Base-by-base conservation (phyloP, 2,329 filamentous ascomycete genomes). In the Sporothrix globosa region DNA sequence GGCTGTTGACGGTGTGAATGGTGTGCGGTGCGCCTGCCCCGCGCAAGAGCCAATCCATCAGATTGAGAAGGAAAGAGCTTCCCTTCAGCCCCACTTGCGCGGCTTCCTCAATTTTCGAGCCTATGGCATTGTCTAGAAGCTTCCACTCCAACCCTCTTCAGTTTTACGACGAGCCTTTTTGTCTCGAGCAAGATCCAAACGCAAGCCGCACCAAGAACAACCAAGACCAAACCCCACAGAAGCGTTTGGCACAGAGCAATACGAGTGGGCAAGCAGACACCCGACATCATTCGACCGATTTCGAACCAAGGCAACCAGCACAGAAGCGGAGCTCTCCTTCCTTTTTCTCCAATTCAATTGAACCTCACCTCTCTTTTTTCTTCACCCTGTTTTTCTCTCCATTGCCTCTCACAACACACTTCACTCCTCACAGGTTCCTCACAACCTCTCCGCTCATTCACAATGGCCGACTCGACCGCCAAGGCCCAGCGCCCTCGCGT, bases 401-500 rank as follows among this genome's bases (percentile, higher is more conserved):
- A 6, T 34, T 6, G 34, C 9, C 58, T n/a, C 44, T 69, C 65
- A 9, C 34, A 66, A 19, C 56, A 21, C 30, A 24, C 39, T 19
- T 19, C 10, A 30, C 41, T 14, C 27, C 34, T 10, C 30, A 14
- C 41, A 13, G 14, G 11, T 4, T 7, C 9, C 13, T 19, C 9
- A 21, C 48, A n/a, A n/a, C 46, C 46, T 24, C 52, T 14, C 2
- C 21, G 4, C 21, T 13, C 30, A 48, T 17, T 30, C 75, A 76
- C 73, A 70, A 85, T 84, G 83, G 67, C 78, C 79, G 70, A 71
- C 74, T 65, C 79, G 81, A 14, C 50, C 72, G 81, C 81, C 76
- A 82, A 82, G 77, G 74, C 79, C 84, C 84, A 85, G 79, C 91
- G 92, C 77, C 88, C 88, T 79, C 90, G 92, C 76, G 94, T 97